A percentile compares a stretch with the other conserved stretches of the same genome.
phyloP scores from a whole-genome alignment of 108 stramenopile genomes.

The Cyclotella distinguenda region DNA sequence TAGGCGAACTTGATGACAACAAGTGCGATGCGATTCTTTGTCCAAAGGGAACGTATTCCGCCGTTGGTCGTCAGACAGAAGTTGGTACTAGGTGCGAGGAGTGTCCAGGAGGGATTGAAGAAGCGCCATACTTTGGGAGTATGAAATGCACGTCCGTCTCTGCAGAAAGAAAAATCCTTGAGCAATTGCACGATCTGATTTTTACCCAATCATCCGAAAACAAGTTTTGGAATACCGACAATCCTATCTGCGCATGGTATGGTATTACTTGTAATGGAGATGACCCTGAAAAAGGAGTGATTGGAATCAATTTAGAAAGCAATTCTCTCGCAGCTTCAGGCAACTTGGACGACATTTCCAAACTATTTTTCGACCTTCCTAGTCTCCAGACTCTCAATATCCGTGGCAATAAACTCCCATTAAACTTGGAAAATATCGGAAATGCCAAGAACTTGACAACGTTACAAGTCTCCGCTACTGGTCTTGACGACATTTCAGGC shows the following conservation, averaged over 20 bases:
- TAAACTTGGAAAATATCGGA: slow-evolving; percentile 59
- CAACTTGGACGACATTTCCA: slow-evolving; percentile 28
- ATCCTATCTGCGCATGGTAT: slow-evolving; percentile 64
- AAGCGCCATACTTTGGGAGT: slow-evolving; percentile 57
- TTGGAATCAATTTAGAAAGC: slow-evolving; percentile 38
- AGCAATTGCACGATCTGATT: slow-evolving; percentile 46
- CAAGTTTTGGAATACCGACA: slow-evolving; percentile 39
- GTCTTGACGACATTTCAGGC: slow-evolving; percentile 52
- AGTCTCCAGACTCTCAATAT: slow-evolving; percentile 29
- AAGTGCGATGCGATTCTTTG: slow-evolving; percentile 86
- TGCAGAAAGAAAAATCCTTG: slow-evolving; percentile 52
- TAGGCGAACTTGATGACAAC: slow-evolving; percentile 57
- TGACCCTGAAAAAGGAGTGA: slow-evolving; percentile 38
- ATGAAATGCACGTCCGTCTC: slow-evolving; percentile 47
- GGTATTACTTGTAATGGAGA: slow-evolving; percentile 54
- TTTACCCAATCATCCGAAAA: slow-evolving; percentile 33
- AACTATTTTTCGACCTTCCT: slow-evolving; percentile 39
- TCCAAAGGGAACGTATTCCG: slow-evolving; percentile 60
- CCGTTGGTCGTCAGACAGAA: slow-evolving; percentile 57
- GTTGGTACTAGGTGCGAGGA: slow-evolving; percentile 37
- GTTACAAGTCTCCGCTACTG: slow-evolving; percentile 62
- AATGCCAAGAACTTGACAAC: slow-evolving; percentile 41
- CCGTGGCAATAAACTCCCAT: slow-evolving; percentile 47
- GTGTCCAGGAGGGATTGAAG: slow-evolving; percentile 40
- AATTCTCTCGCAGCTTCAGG: slow-evolving; percentile 47